Evolutionary conservation across 1,284 basidiomycete genomes (phyloP).

Genomic region (Coniferiporia sulphurascens): DNA sequence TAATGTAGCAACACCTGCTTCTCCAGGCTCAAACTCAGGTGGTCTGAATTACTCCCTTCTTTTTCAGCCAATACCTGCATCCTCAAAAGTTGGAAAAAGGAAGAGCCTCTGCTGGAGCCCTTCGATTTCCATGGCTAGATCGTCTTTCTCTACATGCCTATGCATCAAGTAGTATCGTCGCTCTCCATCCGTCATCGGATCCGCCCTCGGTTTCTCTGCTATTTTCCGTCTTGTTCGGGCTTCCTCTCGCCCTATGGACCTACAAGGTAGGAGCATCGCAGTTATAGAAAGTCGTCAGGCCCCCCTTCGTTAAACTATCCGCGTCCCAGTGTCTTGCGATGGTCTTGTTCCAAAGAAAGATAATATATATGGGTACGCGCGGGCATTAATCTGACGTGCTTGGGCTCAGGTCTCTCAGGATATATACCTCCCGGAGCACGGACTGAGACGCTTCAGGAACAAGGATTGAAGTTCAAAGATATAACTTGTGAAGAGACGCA

Average conservation of each 20-base stretch:
- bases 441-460: neutral
- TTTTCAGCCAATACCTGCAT: neutral
- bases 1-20: neutral
- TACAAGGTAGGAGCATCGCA: conserved; percentile 7
- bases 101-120: too few relatives aligned
- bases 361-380: conserved; percentile 46
- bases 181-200: conserved; percentile 3
- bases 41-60: neutral
- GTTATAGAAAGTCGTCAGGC: too few relatives aligned
- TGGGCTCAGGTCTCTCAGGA: conserved; percentile 25
- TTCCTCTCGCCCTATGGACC: conserved; percentile 9
- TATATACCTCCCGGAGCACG: conserved; percentile 27
- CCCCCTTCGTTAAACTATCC: neutral
- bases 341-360: conserved; percentile 44
- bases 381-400: neutral
- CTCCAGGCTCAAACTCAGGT: neutral
- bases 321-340: conserved; percentile 41
- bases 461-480: neutral
- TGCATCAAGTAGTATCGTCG: neutral
- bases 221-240: conserved; percentile 9
- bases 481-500: conserved; percentile 1
- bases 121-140: too few relatives aligned
- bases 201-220: conserved; percentile 12
- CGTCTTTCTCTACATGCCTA: neutral
- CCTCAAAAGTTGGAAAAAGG: neutral